Evolutionary conservation across 108 stramenopile species (phyloP), one percentile per base, ranked within the genome.

Genomic region (Heterococcus sp.): DNA sequence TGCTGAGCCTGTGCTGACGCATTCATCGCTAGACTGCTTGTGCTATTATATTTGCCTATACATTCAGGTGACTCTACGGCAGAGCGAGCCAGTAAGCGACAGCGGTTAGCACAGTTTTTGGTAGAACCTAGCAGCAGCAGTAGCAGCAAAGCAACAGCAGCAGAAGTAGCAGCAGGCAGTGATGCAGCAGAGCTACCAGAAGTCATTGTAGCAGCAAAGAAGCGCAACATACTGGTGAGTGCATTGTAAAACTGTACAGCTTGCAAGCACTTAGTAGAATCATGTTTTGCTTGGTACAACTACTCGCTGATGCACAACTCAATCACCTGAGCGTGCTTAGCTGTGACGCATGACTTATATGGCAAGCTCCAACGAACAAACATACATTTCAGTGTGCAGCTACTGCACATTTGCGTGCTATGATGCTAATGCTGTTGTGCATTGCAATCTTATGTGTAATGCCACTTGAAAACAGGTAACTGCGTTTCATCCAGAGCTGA

Each of bases 401-500:
- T 58, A 21, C 14, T 21, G 14, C 46, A 58, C 14, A 58, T 14
- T 58, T 8, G 46, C 46, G 14, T 21, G 14, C 14, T 58, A 14
- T 8, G 14, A 14, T 58, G 46, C 46, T 14, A 8, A 58, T 58
- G 14, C 14, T 58, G 46, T 58, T 58, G 46, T 58, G 46, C 21
- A 21, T 58, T 21, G 21, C 46, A 58, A 8, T 58, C 14, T 58
- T 21, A 58, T 8, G 46, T 58, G 14, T 58, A 58, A 14, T 58
- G 46, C 46, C 14, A 58, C 21, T 8, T 58, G 46, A 14, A 21
- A 92, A 90, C 65, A 58, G 46, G 46, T 58, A 14, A 98, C 98
- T 31, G 92, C 96, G 3, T 98, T 98, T 80, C 98, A 98, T 88
- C 98, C 98, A 28, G 98, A 98, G 79, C 89, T 98, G 65, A 94